Conservation (phyloP, 768 basidiomycete genomes). For the Leucosporidium yakuticum region DNA sequence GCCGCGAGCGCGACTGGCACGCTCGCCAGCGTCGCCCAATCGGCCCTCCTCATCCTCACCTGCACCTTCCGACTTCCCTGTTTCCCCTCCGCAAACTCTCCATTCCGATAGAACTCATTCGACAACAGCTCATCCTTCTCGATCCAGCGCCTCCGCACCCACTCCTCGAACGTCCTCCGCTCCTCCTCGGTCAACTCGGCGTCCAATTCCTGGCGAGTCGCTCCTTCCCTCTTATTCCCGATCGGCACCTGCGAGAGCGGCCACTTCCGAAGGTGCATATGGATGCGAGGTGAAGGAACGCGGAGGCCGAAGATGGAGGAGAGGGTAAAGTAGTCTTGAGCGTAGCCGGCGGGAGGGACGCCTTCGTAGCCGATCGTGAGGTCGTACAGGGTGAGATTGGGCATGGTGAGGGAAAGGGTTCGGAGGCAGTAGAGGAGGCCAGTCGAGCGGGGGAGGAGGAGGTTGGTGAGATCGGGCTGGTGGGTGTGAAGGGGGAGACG, state of each 20-base stretch:
- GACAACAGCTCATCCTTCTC: slow-evolving; percentile 72
- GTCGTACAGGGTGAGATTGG: slow-evolving; percentile 74
- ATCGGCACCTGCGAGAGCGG: slow-evolving; percentile 35
- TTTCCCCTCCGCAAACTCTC: slow-evolving; percentile 46
- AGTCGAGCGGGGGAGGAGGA: slow-evolving; percentile 86
- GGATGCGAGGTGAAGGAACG: slow-evolving; percentile 73
- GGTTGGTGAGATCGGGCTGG: slow-evolving; percentile 70
- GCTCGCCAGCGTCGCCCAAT: no score
- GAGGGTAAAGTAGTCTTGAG: slow-evolving; percentile 55
- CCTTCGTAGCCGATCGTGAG: slow-evolving; percentile 79
- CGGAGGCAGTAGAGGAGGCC: slow-evolving; percentile 80
- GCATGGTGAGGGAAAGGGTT: slow-evolving; percentile 69
- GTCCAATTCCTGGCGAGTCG: slow-evolving; percentile 39
- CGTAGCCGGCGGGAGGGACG: slow-evolving; percentile 30
- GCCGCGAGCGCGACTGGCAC: no score
- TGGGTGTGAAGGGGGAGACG: not conserved
- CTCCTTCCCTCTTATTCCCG: not conserved
- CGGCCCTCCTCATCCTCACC: no score
- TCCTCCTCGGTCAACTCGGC: slow-evolving; percentile 52
- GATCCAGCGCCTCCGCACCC: slow-evolving; percentile 74
- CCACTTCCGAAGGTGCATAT: slow-evolving; percentile 68
- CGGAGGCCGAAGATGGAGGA: slow-evolving; percentile 78
- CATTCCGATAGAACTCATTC: slow-evolving; percentile 57
- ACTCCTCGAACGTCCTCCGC: slow-evolving; percentile 64
- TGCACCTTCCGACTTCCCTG: no score